These are phyloP conservation scores for Aureoboletus auriporus DNA, from an alignment of 768 basidiomycete genomes.

Conservation along the genomic window DNA sequence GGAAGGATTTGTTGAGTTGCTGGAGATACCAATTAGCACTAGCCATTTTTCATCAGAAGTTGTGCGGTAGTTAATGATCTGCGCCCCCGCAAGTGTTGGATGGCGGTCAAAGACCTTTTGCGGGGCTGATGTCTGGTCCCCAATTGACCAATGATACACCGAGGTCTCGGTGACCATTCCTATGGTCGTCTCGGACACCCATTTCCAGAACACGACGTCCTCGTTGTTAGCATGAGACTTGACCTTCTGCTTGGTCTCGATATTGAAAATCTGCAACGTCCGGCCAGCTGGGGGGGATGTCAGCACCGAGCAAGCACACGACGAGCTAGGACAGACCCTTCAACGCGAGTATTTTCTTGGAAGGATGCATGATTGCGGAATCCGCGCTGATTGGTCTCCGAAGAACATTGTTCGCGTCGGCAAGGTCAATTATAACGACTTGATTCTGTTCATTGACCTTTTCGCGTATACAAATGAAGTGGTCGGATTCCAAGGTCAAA, in stretches of 20 bases:
- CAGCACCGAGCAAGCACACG: background rate
- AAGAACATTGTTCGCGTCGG: conserved; percentile 95
- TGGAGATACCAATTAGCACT: conserved; percentile 92
- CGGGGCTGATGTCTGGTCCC: conserved; percentile 69
- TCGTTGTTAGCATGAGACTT: conserved; percentile 92
- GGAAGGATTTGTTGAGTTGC: conserved; percentile 86
- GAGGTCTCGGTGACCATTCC: conserved; percentile 94
- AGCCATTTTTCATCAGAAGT: conserved; percentile 96
- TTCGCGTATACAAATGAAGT: conserved; percentile 97
- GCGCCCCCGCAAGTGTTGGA: conserved; percentile 86
- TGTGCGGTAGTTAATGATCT: conserved; percentile 97
- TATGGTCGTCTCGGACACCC: conserved; percentile 87
- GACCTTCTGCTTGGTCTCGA: conserved; percentile 96
- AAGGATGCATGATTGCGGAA: conserved; percentile 97
- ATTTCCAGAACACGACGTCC: conserved; percentile 98
- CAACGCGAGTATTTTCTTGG: conserved; percentile 93
- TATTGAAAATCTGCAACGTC: conserved; percentile 96
- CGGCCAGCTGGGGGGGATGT: conserved; percentile 62
- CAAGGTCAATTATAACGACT: conserved; percentile 97
- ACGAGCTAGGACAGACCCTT: conserved; percentile 52
- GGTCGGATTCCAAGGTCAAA: conserved; percentile 94
- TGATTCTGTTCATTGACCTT: conserved; percentile 94
- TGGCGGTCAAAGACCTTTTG: conserved; percentile 97
- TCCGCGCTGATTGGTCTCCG: conserved; percentile 97
- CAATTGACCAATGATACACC: conserved; percentile 88